These are phyloP conservation scores for Akebia trifoliata DNA, from an alignment of 164 flowering plant genomes.

Conservation along the genomic window DNA sequence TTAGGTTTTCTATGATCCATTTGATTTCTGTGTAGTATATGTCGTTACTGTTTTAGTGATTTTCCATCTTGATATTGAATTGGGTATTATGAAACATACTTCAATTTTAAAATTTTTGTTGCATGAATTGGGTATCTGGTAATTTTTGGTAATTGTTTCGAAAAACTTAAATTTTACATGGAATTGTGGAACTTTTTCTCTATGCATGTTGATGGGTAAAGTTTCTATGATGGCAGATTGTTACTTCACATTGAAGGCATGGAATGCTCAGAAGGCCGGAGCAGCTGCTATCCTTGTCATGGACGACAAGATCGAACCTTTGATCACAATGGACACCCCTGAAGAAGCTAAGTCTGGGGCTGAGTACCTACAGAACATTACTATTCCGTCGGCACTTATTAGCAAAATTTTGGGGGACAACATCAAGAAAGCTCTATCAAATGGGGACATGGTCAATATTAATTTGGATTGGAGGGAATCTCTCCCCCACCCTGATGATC, in stretches of 20 bases:
- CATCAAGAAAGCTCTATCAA: conserved; percentile 58
- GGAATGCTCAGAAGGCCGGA: conserved; percentile 90
- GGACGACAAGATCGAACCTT: conserved; percentile 67
- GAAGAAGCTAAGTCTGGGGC: conserved; percentile 60
- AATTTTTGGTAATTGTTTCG: no score
- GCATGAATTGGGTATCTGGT: not conserved
- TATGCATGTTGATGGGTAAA: not conserved
- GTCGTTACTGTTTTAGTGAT: not conserved
- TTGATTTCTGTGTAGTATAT: not conserved
- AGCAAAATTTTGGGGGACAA: conserved; percentile 71
- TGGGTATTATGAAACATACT: not conserved
- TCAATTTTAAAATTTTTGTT: not conserved
- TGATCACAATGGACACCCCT: conserved; percentile 93
- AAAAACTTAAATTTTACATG: not conserved
- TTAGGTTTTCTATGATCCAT: not conserved
- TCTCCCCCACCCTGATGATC: conserved; percentile 92
- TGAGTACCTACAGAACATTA: conserved; percentile 69
- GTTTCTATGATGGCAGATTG: conserved; percentile 55
- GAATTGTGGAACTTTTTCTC: not conserved
- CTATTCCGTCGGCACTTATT: conserved; percentile 85
- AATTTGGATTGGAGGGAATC: conserved; percentile 90
- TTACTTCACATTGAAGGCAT: conserved; percentile 84
- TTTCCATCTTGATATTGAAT: not conserved
- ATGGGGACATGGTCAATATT: conserved; percentile 64
- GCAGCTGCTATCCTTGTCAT: conserved; percentile 93